phyloP scores from a whole-genome alignment of 1,139 yeast species.

The Hansenula sp. region DNA sequence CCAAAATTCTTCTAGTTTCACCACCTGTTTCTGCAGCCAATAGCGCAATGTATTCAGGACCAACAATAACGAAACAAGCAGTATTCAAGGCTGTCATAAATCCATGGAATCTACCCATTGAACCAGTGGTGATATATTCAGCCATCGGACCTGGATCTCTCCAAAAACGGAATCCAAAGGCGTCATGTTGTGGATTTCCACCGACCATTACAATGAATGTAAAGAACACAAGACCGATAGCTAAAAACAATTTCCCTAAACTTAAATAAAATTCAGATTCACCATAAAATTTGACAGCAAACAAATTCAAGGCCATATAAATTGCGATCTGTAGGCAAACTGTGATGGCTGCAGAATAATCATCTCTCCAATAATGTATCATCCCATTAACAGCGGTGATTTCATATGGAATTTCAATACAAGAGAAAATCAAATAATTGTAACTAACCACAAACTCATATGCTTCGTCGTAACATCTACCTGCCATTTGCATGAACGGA shows the following conservation, averaged over 20 bases:
- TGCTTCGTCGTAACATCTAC: slow-evolving; percentile 56
- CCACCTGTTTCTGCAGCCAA: slow-evolving; percentile 72
- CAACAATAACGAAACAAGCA: slow-evolving; percentile 65
- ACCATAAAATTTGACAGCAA: slow-evolving; percentile 54
- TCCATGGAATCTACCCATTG: slow-evolving; percentile 62
- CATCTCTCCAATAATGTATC: slow-evolving; percentile 70
- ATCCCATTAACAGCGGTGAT: slow-evolving; percentile 72
- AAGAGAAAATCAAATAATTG: slow-evolving; percentile 70
- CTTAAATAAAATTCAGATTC: slow-evolving; percentile 61
- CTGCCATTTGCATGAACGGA: slow-evolving; percentile 48
- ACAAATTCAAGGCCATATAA: slow-evolving; percentile 54
- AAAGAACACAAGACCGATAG: slow-evolving; percentile 63
- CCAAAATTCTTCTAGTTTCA: slow-evolving; percentile 62
- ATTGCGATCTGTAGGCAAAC: slow-evolving; percentile 49
- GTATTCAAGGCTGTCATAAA: slow-evolving; percentile 55
- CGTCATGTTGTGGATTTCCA: slow-evolving; percentile 63
- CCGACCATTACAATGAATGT: slow-evolving; percentile 77
- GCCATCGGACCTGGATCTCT: slow-evolving; percentile 48
- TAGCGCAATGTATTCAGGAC: slow-evolving; percentile 78
- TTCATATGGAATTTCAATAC: slow-evolving; percentile 72
- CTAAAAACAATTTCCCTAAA: slow-evolving; percentile 61
- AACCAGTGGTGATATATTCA: slow-evolving; percentile 49
- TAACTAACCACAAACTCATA: slow-evolving; percentile 69
- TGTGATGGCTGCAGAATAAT: slow-evolving; percentile 60
- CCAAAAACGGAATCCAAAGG: slow-evolving; percentile 64